Conservation (phyloP, 2,329 filamentous ascomycete genomes). For the Neopestalotiopsis sp. region DNA sequence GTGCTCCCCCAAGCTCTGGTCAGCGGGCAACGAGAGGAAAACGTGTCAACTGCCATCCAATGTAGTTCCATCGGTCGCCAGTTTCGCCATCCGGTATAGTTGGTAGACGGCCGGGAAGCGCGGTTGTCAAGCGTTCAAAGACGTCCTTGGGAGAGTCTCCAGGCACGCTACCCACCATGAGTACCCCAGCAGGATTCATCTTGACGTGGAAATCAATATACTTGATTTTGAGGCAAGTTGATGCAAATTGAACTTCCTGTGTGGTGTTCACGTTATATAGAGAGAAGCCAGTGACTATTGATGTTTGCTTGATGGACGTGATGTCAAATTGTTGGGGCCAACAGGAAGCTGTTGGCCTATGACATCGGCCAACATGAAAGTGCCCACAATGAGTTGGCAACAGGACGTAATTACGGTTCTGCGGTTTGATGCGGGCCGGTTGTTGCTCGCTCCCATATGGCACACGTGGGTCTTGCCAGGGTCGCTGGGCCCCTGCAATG, state of each 20-base stretch:
- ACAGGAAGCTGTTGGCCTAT: background rate
- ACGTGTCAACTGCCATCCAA: conserved; percentile 29
- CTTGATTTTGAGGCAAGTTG: background rate
- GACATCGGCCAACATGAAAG: background rate
- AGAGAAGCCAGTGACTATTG: background rate
- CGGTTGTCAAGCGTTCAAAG: conserved; percentile 26
- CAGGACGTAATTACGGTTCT: no score
- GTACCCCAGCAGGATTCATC: conserved; percentile 30
- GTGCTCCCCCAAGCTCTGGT: conserved; percentile 26
- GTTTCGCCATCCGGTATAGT: conserved; percentile 31
- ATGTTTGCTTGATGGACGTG: no score
- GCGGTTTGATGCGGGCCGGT: no score
- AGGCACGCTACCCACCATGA: conserved; percentile 34
- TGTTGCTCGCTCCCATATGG: no score
- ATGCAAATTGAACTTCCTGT: background rate
- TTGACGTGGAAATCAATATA: conserved; percentile 13
- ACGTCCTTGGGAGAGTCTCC: conserved; percentile 28
- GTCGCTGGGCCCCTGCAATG: no score
- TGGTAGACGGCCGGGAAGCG: conserved; percentile 27
- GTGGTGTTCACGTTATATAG: background rate
- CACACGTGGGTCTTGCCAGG: no score
- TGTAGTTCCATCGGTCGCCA: conserved; percentile 31
- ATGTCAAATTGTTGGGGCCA: no score
- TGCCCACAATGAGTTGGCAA: no score
- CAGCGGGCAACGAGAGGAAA: conserved; percentile 27